phyloP scores from a whole-genome alignment of 768 basidiomycete species.

The Tulasnella sp. region DNA sequence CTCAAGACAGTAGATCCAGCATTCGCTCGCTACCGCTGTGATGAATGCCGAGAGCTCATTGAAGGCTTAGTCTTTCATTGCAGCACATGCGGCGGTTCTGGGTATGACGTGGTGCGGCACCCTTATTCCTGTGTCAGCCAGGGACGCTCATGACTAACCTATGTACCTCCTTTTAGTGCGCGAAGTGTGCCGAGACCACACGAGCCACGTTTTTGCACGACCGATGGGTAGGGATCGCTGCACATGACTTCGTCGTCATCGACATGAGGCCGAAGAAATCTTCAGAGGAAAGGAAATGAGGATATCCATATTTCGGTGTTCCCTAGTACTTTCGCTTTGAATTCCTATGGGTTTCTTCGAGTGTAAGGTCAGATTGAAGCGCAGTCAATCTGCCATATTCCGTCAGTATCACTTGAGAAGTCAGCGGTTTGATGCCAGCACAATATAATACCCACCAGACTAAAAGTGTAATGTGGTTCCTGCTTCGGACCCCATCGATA shows the following conservation, averaged over 20 bases:
- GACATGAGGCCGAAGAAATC: slow-evolving; percentile 6
- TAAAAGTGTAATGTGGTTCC: background rate
- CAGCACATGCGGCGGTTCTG: background rate
- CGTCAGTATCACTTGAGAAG: no score
- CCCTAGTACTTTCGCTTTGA: background rate
- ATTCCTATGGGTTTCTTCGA: no score
- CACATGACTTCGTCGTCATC: background rate
- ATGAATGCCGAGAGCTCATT: background rate
- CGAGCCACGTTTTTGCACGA: background rate
- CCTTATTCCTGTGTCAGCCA: background rate
- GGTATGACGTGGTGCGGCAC: background rate
- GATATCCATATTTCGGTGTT: background rate
- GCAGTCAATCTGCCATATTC: no score
- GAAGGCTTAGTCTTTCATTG: background rate
- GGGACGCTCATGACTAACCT: background rate
- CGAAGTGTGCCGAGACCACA: background rate
- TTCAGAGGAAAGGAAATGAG: background rate
- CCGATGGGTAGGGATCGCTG: background rate
- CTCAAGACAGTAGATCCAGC: background rate
- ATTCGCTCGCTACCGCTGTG: background rate
- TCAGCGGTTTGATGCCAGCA: no score
- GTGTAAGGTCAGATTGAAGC: no score
- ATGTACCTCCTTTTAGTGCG: background rate
- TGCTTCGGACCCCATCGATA: background rate
- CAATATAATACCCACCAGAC: background rate